A percentile compares a stretch with the other conserved stretches of the same genome.
These are phyloP conservation scores for Cyberlindnera misumaiensis DNA, from an alignment of 805 yeast species.

Conservation along the genomic window DNA sequence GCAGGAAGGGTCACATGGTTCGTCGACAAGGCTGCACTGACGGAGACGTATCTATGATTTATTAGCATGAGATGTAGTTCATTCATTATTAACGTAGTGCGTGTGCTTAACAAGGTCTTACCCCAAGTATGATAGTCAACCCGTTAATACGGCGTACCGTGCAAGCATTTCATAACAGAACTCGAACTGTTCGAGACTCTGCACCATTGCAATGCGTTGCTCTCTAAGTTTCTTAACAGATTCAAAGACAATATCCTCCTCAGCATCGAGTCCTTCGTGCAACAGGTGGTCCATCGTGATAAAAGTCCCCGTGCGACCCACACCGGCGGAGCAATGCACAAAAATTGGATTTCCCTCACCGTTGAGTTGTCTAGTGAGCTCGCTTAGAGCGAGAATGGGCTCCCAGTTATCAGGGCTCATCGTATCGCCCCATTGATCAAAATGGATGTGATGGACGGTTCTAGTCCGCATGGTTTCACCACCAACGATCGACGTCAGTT, in stretches of 20 bases:
- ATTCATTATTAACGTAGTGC: background rate
- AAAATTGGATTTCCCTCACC: constrained; percentile 39
- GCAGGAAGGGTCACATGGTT: constrained; percentile 97
- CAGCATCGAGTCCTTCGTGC: constrained; percentile 10
- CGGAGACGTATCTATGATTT: constrained; percentile 35
- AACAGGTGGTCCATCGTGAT: constrained; percentile 54
- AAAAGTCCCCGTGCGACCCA: constrained; percentile 91
- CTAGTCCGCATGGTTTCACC: constrained; percentile 30
- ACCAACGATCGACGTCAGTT: constrained; percentile 19
- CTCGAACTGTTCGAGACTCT: constrained; percentile 38
- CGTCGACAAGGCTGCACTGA: constrained; percentile 88
- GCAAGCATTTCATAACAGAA: constrained; percentile 34
- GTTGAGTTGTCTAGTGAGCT: constrained; percentile 25
- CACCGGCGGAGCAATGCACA: constrained; percentile 95
- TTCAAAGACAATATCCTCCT: constrained; percentile 32
- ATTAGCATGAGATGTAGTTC: background rate
- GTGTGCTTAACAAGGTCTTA: no score
- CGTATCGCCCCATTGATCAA: constrained; percentile 80
- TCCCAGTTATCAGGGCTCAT: constrained; percentile 44
- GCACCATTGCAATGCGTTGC: constrained; percentile 45
- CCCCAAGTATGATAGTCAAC: no score
- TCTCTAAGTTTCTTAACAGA: constrained; percentile 35
- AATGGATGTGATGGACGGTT: constrained; percentile 56
- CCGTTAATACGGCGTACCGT: background rate
- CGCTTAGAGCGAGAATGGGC: constrained; percentile 26